These are phyloP conservation scores for Tillandsia fasciculata DNA, from an alignment of 176 grass and related monocot genomes.

Conservation along the genomic window DNA sequence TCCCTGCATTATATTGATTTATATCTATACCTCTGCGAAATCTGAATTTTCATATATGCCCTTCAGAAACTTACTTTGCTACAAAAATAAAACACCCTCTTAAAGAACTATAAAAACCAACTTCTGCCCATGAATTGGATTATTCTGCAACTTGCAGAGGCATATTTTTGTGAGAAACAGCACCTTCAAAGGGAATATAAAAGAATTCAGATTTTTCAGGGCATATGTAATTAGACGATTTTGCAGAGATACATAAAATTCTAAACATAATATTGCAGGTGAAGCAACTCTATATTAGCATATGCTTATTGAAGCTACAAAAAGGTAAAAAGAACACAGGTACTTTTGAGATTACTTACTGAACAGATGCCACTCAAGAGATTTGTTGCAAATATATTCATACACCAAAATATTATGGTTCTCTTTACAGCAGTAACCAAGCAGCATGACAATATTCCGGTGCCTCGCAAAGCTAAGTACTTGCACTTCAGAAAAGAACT, in stretches of 20 bases:
- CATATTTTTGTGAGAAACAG: neutral
- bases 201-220: no score
- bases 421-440: conserved; percentile 78
- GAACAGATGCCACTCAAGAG: conserved; percentile 67
- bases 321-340: neutral
- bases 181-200: no score
- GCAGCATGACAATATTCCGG: conserved; percentile 62
- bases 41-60: no score
- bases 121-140: no score
- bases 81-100: no score
- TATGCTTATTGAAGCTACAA: neutral
- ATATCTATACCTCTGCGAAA: no score
- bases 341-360: conserved; percentile 21
- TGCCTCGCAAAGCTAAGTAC: conserved; percentile 73
- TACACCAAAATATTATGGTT: conserved; percentile 66
- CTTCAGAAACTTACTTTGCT: no score
- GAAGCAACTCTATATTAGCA: neutral
- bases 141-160: no score
- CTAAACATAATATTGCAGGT: no score
- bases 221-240: no score
- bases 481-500: conserved; percentile 74
- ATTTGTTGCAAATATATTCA: conserved; percentile 76
- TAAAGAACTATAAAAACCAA: no score
- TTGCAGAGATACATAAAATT: neutral
- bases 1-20: no score